A percentile compares a stretch with the other conserved stretches of the same genome.
Conservation (phyloP, 2,329 filamentous ascomycete genomes). For the Orbilia blumenaviensis region DNA sequence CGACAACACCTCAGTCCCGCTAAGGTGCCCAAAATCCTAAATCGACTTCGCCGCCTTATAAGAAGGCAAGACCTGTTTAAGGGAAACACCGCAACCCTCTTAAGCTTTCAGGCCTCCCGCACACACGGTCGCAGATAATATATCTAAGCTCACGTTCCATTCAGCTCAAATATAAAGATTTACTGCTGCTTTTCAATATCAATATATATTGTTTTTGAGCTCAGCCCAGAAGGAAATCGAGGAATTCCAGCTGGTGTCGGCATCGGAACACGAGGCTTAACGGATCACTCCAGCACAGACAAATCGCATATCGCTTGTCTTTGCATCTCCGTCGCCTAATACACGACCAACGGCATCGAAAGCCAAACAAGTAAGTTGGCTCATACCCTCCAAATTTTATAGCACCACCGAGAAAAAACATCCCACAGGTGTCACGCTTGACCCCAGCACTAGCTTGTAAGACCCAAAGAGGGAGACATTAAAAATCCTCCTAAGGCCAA, state of each 20-base stretch:
- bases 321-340: constrained; percentile 25
- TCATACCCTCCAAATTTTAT: not conserved
- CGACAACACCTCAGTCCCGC: not conserved
- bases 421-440: not conserved
- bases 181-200: not conserved
- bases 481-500: no score
- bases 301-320: constrained; percentile 9
- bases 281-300: not conserved
- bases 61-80: constrained; percentile 9
- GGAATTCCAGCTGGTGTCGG: not conserved
- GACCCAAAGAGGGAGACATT: no score
- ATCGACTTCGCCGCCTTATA: constrained; percentile 34
- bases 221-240: not conserved
- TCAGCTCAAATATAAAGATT: not conserved
- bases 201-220: not conserved
- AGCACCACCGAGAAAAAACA: not conserved
- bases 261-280: not conserved
- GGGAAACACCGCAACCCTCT: constrained; percentile 11
- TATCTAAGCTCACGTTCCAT: no score
- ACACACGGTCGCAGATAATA: no score
- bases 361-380: constrained; percentile 4
- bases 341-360: not conserved
- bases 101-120: constrained; percentile 30
- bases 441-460: no score
- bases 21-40: constrained; percentile 33